Percentiles rank a stretch among this genome's conserved stretches.
Conservation (phyloP, 75 land plant species). For the Picea sitchensis region DNA sequence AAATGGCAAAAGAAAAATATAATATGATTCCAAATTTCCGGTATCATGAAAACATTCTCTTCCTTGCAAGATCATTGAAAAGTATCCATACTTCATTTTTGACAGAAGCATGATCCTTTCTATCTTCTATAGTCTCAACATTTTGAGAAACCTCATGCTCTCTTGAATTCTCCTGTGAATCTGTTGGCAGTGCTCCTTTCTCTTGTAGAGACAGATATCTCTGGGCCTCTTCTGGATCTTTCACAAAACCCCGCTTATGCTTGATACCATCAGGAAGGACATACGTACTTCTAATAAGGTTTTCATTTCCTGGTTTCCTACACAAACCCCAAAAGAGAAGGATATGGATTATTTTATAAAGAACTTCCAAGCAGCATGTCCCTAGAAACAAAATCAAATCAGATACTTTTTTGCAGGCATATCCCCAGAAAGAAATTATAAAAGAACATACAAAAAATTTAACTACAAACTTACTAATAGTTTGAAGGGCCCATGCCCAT, state of each 20-base stretch:
- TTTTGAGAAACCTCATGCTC: constrained; percentile 14
- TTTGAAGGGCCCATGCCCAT: neutral
- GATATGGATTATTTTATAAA: neutral
- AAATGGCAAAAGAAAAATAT: neutral
- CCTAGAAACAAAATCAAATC: too few relatives aligned
- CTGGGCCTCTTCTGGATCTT: constrained; percentile 59
- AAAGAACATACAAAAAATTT: neutral
- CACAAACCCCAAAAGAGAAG: neutral
- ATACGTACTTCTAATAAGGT: constrained; percentile 67
- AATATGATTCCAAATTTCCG: neutral
- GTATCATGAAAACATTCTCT: neutral
- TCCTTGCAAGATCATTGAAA: neutral
- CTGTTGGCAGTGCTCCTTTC: constrained; percentile 17
- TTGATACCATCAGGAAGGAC: constrained; percentile 94
- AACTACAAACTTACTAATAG: neutral
- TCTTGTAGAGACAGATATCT: constrained; percentile 28
- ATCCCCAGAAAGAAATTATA: too few relatives aligned
- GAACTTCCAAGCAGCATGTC: too few relatives aligned
- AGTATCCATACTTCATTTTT: constrained; percentile 46
- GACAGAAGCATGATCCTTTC: constrained; percentile 32
- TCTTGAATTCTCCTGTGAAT: neutral
- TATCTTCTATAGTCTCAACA: constrained; percentile 30
- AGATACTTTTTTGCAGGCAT: too few relatives aligned
- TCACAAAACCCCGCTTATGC: constrained; percentile 83
- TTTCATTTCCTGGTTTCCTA: constrained; percentile 65